These are phyloP conservation scores for Scutellaria minor DNA, from an alignment of 257 asterid genomes.

Conservation along the genomic window DNA sequence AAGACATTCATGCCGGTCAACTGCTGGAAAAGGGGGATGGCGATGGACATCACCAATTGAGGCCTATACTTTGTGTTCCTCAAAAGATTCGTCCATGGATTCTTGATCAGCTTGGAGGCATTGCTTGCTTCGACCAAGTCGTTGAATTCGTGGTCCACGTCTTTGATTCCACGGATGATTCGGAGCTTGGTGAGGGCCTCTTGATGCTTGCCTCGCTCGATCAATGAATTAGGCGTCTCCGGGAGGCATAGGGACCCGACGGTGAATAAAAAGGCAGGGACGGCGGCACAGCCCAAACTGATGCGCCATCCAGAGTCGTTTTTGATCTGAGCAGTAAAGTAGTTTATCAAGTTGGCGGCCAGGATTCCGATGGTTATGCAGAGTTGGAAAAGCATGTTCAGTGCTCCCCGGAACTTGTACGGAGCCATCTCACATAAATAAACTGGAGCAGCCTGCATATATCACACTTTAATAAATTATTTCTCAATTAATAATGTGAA, in stretches of 20 bases:
- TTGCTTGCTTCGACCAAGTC: slow-evolving; percentile 58
- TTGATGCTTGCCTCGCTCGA: slow-evolving; percentile 49
- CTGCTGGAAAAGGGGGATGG: slow-evolving; percentile 67
- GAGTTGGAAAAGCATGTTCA: slow-evolving; percentile 53
- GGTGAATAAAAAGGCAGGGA: slow-evolving; percentile 50
- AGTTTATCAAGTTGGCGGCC: slow-evolving; percentile 41
- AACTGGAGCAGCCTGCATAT: slow-evolving; percentile 42
- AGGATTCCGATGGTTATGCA: slow-evolving; percentile 53
- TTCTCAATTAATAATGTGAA: background rate
- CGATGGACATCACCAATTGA: slow-evolving; percentile 42
- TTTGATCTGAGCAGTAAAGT: background rate
- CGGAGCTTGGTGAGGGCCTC: slow-evolving; percentile 45
- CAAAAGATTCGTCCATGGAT: slow-evolving; percentile 50
- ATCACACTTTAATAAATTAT: background rate
- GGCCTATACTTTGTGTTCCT: slow-evolving; percentile 51
- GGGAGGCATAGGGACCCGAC: slow-evolving; percentile 53
- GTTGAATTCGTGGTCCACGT: slow-evolving; percentile 56
- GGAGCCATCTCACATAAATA: slow-evolving; percentile 60
- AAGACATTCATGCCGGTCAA: slow-evolving; percentile 71
- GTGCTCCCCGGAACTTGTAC: slow-evolving; percentile 51
- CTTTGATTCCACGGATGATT: slow-evolving; percentile 49
- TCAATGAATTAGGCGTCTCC: slow-evolving; percentile 68
- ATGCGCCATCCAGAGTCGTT: slow-evolving; percentile 41
- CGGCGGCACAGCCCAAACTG: slow-evolving; percentile 46
- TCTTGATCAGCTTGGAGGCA: slow-evolving; percentile 45